Evolutionary conservation across 352 stramenopile genomes (phyloP).

Genomic region (Pilasporangium apinafurcum): DNA sequence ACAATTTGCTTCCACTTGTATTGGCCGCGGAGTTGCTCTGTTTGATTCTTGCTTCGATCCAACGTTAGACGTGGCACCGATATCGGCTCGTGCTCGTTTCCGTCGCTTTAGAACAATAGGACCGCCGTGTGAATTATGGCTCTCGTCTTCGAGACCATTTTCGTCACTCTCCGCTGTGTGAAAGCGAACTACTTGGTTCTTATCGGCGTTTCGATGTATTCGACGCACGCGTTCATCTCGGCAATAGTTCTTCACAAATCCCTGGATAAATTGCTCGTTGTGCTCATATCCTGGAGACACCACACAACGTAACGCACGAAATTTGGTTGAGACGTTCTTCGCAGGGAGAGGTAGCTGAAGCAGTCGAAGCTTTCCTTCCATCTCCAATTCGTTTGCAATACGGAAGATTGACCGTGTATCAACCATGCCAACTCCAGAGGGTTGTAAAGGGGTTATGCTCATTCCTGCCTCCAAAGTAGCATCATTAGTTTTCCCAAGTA

Average conservation of each 20-base stretch:
- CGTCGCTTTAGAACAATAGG: too few species aligned
- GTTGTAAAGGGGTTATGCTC: background rate
- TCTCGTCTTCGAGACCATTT: constrained; percentile 9
- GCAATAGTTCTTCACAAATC: constrained; percentile 71
- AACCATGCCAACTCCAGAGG: constrained; percentile 42
- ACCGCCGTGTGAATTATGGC: too few species aligned
- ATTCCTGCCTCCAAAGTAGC: background rate
- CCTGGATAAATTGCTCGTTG: constrained; percentile 64
- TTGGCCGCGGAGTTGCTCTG: background rate
- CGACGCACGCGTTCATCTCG: constrained; percentile 68
- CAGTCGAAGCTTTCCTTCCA: constrained; percentile 33
- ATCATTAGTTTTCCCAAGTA: constrained; percentile 6
- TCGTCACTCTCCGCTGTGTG: constrained; percentile 35
- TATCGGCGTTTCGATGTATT: constrained; percentile 53
- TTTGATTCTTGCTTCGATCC: background rate
- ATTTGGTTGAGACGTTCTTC: constrained; percentile 77
- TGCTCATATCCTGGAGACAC: constrained; percentile 57
- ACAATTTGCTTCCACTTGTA: background rate
- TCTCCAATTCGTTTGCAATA: constrained; percentile 61
- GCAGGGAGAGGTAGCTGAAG: constrained; percentile 61
- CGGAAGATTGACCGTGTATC: constrained; percentile 67
- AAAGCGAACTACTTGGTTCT: constrained; percentile 47
- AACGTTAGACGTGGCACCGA: too few species aligned
- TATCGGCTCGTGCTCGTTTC: background rate
- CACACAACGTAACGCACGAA: constrained; percentile 64